A percentile compares a stretch with the other conserved stretches of the same genome.
These are phyloP conservation scores for Salvia rosmarinus DNA, from an alignment of 257 asterid genomes.

Conservation along the genomic window DNA sequence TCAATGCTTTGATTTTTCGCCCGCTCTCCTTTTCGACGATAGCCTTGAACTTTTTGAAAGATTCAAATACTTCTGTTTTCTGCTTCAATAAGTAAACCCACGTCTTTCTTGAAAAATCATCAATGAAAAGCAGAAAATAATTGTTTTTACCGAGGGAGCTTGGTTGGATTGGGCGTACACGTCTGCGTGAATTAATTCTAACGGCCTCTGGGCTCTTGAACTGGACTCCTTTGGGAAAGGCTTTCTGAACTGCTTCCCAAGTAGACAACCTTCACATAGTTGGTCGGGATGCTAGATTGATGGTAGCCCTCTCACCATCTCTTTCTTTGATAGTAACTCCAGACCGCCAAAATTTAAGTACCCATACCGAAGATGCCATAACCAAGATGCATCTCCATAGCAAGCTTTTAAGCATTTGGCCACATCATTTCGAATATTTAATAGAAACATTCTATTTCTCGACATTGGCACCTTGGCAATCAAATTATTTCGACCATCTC, in stretches of 20 bases:
- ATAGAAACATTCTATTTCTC: too few relatives aligned
- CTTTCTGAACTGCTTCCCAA: neutral
- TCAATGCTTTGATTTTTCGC: too few relatives aligned
- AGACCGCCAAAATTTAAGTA: neutral
- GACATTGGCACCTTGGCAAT: too few relatives aligned
- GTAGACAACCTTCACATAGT: neutral
- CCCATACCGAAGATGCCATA: too few relatives aligned
- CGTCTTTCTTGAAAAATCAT: neutral
- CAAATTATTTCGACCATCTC: too few relatives aligned
- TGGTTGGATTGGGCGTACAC: neutral
- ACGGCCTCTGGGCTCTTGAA: neutral
- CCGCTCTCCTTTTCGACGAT: neutral
- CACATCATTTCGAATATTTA: too few relatives aligned
- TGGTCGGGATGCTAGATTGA: neutral
- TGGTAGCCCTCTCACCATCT: neutral
- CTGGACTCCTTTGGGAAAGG: neutral
- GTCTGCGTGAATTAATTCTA: neutral
- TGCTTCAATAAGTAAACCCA: neutral
- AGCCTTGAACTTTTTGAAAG: neutral
- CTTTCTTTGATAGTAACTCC: neutral
- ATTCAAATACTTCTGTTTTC: neutral
- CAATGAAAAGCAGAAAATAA: neutral
- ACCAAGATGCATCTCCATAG: too few relatives aligned
- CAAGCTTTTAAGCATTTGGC: too few relatives aligned
- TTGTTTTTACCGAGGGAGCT: neutral